Evolutionary conservation across 768 basidiomycete species (phyloP).

Genomic region (Russula dissimulans): DNA sequence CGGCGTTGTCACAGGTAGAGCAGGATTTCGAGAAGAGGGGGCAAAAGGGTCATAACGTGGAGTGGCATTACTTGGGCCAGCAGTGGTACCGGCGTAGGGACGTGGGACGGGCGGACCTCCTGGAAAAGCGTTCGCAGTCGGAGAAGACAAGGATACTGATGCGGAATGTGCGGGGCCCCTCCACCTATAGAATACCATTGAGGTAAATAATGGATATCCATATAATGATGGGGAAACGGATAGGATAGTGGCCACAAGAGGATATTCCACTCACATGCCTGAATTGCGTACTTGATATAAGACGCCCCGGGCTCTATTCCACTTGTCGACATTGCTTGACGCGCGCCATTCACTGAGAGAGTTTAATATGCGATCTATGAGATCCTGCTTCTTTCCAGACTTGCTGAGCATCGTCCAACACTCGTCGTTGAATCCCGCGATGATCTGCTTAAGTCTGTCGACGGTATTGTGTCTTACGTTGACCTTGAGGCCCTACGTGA

Average conservation of each 20-base stretch:
- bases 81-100: slow-evolving; percentile 18
- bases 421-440: slow-evolving; percentile 70
- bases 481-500: slow-evolving; percentile 53
- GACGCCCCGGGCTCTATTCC: slow-evolving; percentile 59
- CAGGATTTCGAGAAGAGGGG: slow-evolving; percentile 6
- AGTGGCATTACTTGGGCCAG: slow-evolving; percentile 28
- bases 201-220: neutral
- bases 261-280: slow-evolving; percentile 49
- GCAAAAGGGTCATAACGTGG: slow-evolving; percentile 41
- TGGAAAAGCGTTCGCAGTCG: neutral
- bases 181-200: slow-evolving; percentile 1
- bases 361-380: slow-evolving; percentile 64
- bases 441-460: slow-evolving; percentile 76
- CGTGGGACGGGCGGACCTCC: neutral
- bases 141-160: neutral
- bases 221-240: neutral
- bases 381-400: slow-evolving; percentile 80
- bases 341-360: slow-evolving; percentile 54
- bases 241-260: slow-evolving; percentile 1
- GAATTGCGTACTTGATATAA: slow-evolving; percentile 54
- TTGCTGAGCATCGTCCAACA: slow-evolving; percentile 59
- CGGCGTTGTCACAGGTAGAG: slow-evolving; percentile 4
- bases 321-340: slow-evolving; percentile 50
- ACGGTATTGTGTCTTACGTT: slow-evolving; percentile 72
- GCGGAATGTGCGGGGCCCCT: slow-evolving; percentile 9